phyloP scores from a whole-genome alignment of 2,329 filamentous ascomycete genomes.

The Nigrospora osmanthi region DNA sequence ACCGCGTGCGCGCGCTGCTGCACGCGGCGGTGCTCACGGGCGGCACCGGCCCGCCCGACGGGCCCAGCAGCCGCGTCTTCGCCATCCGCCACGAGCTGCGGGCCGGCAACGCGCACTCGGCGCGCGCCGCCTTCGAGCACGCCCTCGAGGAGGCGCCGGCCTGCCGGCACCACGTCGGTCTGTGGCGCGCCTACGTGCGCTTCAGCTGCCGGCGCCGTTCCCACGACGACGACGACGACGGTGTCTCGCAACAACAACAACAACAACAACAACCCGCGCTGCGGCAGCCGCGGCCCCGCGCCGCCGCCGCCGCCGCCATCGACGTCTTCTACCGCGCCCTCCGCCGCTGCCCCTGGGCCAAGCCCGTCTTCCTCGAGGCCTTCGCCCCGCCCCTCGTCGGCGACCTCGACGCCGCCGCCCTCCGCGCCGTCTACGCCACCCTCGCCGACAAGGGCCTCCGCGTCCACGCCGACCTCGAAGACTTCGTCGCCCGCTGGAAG shows the following conservation, averaged over 20 bases:
- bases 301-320: slow-evolving; percentile 13
- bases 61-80: slow-evolving; percentile 36
- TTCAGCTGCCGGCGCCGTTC: slow-evolving; percentile 35
- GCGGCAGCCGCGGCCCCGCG: slow-evolving; percentile 14
- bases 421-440: slow-evolving; percentile 38
- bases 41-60: slow-evolving; percentile 22
- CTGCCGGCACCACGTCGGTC: slow-evolving; percentile 28
- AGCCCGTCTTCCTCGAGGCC: slow-evolving; percentile 43
- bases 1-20: slow-evolving; percentile 65
- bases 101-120: slow-evolving; percentile 40
- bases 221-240: not conserved
- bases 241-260: too few species aligned
- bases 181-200: slow-evolving; percentile 44
- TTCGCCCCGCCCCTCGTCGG: slow-evolving; percentile 32
- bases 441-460: slow-evolving; percentile 41
- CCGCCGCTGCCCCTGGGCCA: slow-evolving; percentile 31
- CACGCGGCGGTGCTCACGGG: slow-evolving; percentile 38
- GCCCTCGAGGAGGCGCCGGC: slow-evolving; percentile 30
- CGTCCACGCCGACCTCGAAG: slow-evolving; percentile 43
- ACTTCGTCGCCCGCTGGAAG: slow-evolving; percentile 30
- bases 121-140: slow-evolving; percentile 43
- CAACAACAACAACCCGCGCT: too few species aligned
- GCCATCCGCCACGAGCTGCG: slow-evolving; percentile 42
- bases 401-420: slow-evolving; percentile 38
- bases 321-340: slow-evolving; percentile 23